Evolutionary conservation across 176 grass and related monocot species (phyloP), one percentile per base, ranked within the genome.

Genomic region (Dactylis glomerata): DNA sequence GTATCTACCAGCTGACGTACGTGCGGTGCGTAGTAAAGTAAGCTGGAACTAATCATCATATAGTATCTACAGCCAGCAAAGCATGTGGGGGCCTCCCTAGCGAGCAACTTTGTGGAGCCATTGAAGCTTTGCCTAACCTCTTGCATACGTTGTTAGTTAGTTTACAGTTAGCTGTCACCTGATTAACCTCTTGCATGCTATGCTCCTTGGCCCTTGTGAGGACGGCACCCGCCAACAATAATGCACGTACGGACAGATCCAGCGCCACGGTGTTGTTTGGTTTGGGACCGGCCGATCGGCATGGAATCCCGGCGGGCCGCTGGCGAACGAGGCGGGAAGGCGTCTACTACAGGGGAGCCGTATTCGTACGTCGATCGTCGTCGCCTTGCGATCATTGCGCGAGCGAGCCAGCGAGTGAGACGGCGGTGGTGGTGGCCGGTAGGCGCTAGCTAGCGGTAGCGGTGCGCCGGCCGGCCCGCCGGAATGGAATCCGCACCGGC

Each of bases 91-190:
- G 32, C 34, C 66, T 22, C 34, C 31, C 6, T 2, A 15, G 1
- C 2, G 62, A 37, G 64, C 64, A 68, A 68, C 64, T 68, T 37
- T 32, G 66, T 0, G 20, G 19, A 69, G 8, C 6, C 12, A 27
- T 6, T 5, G 16, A 10, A 37, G 6, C 26, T 19, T 27, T 19
- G 42, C 23, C 69, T 47, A 28, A 73, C 24, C n/a, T n/a, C n/a
- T n/a, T n/a, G 23, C 41, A 46, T 44, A 9, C 8, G 41, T 31
- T 32, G 58, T 2, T n/a, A n/a, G 68, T 71, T 34, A 4, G 68
- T 72, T 72, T 72, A 44, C 68, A 45, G 68, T 72, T 72, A 45
- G 68, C 40, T 45, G 68, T 72, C 68, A 17, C 69, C 69, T 73
- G 69, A 73, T 46, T 73, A 73, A 28, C 41, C 14, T 28, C 4